phyloP scores from a whole-genome alignment of 257 asterid species.

The Nicotiana paniculata region DNA sequence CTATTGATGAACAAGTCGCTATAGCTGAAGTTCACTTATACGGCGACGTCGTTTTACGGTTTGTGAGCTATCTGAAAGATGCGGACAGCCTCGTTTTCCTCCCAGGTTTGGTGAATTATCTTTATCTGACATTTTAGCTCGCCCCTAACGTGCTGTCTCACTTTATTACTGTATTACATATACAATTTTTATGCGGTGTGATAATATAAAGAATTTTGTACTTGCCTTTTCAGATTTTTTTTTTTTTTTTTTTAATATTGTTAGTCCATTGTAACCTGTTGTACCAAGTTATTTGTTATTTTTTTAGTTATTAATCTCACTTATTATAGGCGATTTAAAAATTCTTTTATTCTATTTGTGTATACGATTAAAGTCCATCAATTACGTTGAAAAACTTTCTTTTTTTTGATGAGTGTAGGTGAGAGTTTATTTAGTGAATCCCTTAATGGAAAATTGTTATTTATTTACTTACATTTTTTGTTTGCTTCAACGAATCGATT shows the following conservation, averaged over 20 bases:
- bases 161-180: neutral
- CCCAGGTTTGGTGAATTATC: constrained; percentile 32
- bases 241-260: no score
- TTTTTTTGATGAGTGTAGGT: neutral
- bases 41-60: constrained; percentile 70
- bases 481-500: neutral
- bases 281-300: no score
- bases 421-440: neutral
- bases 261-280: no score
- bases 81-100: constrained; percentile 22
- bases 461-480: neutral
- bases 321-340: neutral
- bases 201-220: no score
- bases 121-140: constrained; percentile 36
- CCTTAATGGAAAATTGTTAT: neutral
- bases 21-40: constrained; percentile 69
- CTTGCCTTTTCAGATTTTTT: no score
- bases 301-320: neutral
- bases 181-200: no score
- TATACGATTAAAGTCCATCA: neutral
- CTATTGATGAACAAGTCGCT: constrained; percentile 31
- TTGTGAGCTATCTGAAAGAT: constrained; percentile 31
- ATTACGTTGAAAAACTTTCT: neutral
- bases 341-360: neutral
- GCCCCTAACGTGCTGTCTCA: neutral